Conservation (phyloP, 1,284 basidiomycete genomes). For the Papiliotrema laurentii region DNA sequence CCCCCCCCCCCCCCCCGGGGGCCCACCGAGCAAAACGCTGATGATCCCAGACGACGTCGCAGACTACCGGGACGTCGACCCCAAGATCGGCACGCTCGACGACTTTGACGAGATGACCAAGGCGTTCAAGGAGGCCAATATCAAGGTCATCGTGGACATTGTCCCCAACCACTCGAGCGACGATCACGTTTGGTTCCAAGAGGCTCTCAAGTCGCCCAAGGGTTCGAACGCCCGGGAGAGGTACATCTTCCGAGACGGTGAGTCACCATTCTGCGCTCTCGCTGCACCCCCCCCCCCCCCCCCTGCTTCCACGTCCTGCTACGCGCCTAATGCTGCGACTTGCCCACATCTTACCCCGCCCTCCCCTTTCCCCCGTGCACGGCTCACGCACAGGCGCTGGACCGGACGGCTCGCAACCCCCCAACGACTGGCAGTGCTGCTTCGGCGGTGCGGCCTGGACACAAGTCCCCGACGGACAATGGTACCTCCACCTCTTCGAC, state of each 20-base stretch:
- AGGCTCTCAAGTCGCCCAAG: conserved; percentile 58
- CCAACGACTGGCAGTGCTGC: conserved; percentile 66
- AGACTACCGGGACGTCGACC: conserved; percentile 69
- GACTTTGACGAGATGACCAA: conserved; percentile 65
- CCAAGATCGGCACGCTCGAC: conserved; percentile 65
- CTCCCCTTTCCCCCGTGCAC: background rate
- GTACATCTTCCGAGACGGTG: conserved; percentile 70
- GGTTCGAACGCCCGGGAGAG: conserved; percentile 62
- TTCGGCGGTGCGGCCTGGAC: conserved; percentile 73
- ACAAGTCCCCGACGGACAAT: conserved; percentile 62
- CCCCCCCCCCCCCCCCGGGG: background rate
- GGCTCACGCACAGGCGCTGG: conserved; percentile 13
- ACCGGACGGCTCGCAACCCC: conserved; percentile 54
- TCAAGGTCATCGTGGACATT: conserved; percentile 74
- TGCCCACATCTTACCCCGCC: too few species aligned
- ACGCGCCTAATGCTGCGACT: background rate
- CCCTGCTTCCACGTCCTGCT: too few species aligned
- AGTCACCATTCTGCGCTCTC: too few species aligned
- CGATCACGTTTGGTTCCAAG: conserved; percentile 71
- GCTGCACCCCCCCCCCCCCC: too few species aligned
- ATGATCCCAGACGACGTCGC: conserved; percentile 56
- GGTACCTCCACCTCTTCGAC: conserved; percentile 68
- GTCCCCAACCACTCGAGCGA: conserved; percentile 77
- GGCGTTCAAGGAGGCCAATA: conserved; percentile 59
- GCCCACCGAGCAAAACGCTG: background rate